Evolutionary conservation across 441 rosid species (phyloP), one percentile per base, ranked within the genome.

Genomic region (Capsella rubella): DNA sequence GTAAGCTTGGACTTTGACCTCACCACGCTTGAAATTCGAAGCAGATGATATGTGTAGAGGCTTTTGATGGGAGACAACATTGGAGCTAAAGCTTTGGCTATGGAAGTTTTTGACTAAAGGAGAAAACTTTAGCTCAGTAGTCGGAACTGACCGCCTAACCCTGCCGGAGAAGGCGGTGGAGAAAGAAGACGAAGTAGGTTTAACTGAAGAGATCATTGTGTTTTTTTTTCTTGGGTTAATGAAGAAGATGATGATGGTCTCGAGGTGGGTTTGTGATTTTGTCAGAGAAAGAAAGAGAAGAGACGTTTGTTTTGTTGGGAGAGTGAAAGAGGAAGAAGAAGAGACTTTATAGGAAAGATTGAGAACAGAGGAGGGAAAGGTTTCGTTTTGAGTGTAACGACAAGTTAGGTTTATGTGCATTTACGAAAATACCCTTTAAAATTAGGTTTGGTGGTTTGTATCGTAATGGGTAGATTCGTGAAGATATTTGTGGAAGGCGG

Each of bases 181-280:
- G 78, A 82, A 78, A 59, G 86, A 35, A 6, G 79, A 75, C 31
- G 73, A 52, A 42, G 77, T n/a, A 4, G 79, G 80, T 61, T 80
- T 84, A 8, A 80, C 34, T 4, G 88, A 86, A 77, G 87, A 86
- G 39, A 89, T 66, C 90, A 86, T 87, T 65, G 68, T 46, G 66
- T 42, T 6, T 42, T 29, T 70, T 0, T 10, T 46, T 7, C 1
- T 57, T 57, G 28, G n/a, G 27, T 32, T 3, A 14, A 31, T 14
- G 39, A 43, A 21, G 40, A 42, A 67, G 60, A 39, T 9, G 42
- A 39, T 9, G 42, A 51, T 29, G 62, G 10, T 40, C 12, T n/a
- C 55, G 11, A 74, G 53, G 56, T 51, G 12, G 61, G 29, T 58
- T 67, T 4, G 5, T 50, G 53, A 58, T 34, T 27, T 28, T 39